Evolutionary conservation across 2,329 filamentous ascomycete species (phyloP), one percentile per base, ranked within the genome.

Genomic region (Fusarium sacchari): DNA sequence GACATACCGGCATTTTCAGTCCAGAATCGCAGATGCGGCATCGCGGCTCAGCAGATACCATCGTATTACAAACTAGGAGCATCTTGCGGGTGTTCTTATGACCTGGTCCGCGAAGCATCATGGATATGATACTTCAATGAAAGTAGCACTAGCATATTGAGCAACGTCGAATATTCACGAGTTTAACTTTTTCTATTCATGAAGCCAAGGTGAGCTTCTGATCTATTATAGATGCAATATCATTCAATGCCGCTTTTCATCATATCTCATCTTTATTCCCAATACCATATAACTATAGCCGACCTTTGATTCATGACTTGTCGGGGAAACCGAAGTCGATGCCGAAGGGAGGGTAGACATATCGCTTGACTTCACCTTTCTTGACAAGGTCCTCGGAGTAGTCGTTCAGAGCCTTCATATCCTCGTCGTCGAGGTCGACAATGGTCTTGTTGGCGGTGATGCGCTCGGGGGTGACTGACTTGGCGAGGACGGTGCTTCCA

Each of bases 261-360:
- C 71, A 57, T 55, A 43, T 37, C 32, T 62, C 50, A 61, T 71
- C 11, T 20, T 50, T 37, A 46, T 42, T 30, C 28, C 44, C 26
- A 42, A 40, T 34, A 30, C 36, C 34, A 50, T 43, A n/a, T 36
- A 37, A 11, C 46, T 62, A 74, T 34, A 74, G 20, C 26, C 72
- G 64, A 44, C 65, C 62, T 44, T 75, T 80, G 56, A 72, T 78
- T 70, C 68, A 78, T 47, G 75, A 76, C 86, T 92, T 92, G 79
- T 93, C 92, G n/a, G 91, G 91, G 84, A 93, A 93, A 5, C 91
- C 91, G 80, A 94, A 91, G 77, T 91, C 86, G 55, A 92, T 82
- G 6, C 90, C 90, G 77, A 93, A 93, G 2, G 90, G 88, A 73
- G 92, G 92, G 80, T 91, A 93, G 39, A 93, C 90, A 71, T 89